Percentiles rank a stretch among this genome's conserved stretches.
These are phyloP conservation scores for Anisodus tanguticus DNA, from an alignment of 257 asterid species.

Conservation along the genomic window DNA sequence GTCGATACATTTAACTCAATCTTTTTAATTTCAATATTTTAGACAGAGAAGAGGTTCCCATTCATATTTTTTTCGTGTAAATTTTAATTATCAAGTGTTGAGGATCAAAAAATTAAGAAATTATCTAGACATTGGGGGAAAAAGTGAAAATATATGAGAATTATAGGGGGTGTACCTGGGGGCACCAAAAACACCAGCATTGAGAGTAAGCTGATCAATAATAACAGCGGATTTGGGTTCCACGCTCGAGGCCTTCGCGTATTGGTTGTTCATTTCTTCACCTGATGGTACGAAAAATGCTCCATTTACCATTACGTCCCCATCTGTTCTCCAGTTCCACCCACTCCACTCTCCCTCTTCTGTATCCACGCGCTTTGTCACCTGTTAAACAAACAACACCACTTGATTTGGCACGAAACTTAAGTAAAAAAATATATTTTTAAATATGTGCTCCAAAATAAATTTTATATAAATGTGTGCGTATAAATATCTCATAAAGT, in stretches of 20 bases:
- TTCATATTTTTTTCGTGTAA: no score
- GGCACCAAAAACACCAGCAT: conserved; percentile 75
- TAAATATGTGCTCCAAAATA: no score
- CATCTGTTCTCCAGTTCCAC: conserved; percentile 77
- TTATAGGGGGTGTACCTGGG: conserved; percentile 38
- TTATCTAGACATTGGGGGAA: background rate
- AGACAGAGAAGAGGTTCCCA: no score
- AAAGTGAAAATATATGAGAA: background rate
- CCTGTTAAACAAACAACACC: conserved; percentile 33
- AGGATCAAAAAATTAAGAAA: no score
- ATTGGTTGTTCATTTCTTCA: conserved; percentile 50
- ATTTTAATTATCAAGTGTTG: no score
- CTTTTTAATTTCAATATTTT: no score
- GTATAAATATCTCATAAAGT: no score
- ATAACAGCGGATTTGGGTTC: conserved; percentile 55
- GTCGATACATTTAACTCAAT: no score
- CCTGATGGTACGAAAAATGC: conserved; percentile 75
- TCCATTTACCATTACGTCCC: conserved; percentile 65
- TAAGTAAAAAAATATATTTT: no score
- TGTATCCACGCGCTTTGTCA: conserved; percentile 66
- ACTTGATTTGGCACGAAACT: no score
- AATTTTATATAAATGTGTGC: no score
- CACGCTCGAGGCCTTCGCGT: conserved; percentile 58
- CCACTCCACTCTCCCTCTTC: conserved; percentile 57
- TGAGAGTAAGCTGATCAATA: conserved; percentile 65